phyloP scores from a whole-genome alignment of 169 alveolate species.

The Ichthyophthirius multifiliis region DNA sequence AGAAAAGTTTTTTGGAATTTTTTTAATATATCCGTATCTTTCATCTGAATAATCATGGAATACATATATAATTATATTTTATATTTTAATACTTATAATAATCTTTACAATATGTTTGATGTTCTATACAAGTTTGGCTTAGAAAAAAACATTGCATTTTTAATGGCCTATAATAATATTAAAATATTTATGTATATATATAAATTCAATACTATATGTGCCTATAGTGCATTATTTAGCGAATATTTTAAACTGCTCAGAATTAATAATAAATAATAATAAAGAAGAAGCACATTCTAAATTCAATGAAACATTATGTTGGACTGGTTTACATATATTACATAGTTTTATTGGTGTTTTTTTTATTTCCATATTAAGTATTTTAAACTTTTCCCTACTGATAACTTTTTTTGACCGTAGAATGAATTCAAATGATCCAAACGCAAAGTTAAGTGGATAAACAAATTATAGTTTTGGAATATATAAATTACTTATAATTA shows the following conservation, averaged over 20 bases:
- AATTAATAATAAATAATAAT: background rate
- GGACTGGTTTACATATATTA: slow-evolving; percentile 12
- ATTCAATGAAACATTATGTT: background rate
- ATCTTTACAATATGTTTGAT: background rate
- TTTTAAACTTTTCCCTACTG: background rate
- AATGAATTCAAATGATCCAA: background rate
- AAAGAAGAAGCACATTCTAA: background rate
- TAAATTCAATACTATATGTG: background rate
- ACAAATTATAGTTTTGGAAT: background rate
- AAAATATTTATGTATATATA: background rate
- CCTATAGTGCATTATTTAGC: background rate
- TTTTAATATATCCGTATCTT: background rate
- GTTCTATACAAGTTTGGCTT: background rate
- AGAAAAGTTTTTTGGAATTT: background rate
- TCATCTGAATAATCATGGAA: background rate
- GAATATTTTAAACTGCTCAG: background rate
- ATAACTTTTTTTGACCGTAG: background rate
- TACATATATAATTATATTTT: background rate
- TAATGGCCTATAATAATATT: background rate
- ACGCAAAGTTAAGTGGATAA: background rate
- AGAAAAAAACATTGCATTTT: background rate
- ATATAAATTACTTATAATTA: background rate
- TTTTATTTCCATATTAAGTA: background rate
- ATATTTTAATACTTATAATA: background rate
- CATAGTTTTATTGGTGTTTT: background rate